Conservation (phyloP, 441 rosid genomes). For the Geranium incanum region DNA sequence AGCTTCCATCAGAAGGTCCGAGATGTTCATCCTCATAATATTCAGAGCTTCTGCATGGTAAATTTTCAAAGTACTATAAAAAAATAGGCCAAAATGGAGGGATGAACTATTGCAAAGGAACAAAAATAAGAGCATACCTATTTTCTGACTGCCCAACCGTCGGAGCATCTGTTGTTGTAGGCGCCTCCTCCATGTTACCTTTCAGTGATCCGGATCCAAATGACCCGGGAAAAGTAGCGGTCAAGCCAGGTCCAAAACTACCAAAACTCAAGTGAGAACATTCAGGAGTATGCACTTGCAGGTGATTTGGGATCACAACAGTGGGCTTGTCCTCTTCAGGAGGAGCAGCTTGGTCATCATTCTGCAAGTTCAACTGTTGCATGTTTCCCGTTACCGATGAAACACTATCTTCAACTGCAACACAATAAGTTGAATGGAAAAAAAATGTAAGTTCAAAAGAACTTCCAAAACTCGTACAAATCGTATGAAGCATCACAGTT, state of each 20-base stretch:
- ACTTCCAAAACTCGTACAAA: neutral
- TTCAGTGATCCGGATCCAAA: slow-evolving; percentile 49
- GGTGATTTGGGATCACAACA: slow-evolving; percentile 86
- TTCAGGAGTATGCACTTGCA: slow-evolving; percentile 69
- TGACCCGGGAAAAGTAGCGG: slow-evolving; percentile 39
- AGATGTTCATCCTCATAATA: slow-evolving; percentile 68
- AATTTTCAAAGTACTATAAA: slow-evolving; percentile 12
- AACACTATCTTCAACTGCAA: slow-evolving; percentile 58
- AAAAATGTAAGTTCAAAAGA: neutral
- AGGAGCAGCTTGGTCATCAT: slow-evolving; percentile 38
- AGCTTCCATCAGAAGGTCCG: slow-evolving; percentile 49
- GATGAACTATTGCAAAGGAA: neutral
- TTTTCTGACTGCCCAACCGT: slow-evolving; percentile 48
- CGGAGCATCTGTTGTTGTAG: slow-evolving; percentile 47
- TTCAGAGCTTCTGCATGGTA: slow-evolving; percentile 52
- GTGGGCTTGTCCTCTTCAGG: slow-evolving; percentile 65
- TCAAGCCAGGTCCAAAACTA: slow-evolving; percentile 67
- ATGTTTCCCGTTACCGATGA: slow-evolving; percentile 48
- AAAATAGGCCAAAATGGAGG: neutral
- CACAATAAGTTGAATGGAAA: slow-evolving; percentile 13
- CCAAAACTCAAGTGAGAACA: slow-evolving; percentile 96
- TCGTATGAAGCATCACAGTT: slow-evolving; percentile 18
- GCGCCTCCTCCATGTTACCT: slow-evolving; percentile 48
- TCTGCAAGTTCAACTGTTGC: slow-evolving; percentile 50
- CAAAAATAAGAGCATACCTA: slow-evolving; percentile 36